Evolutionary conservation across 2,329 filamentous ascomycete species (phyloP).

Genomic region (Exophiala xenobiotica): DNA sequence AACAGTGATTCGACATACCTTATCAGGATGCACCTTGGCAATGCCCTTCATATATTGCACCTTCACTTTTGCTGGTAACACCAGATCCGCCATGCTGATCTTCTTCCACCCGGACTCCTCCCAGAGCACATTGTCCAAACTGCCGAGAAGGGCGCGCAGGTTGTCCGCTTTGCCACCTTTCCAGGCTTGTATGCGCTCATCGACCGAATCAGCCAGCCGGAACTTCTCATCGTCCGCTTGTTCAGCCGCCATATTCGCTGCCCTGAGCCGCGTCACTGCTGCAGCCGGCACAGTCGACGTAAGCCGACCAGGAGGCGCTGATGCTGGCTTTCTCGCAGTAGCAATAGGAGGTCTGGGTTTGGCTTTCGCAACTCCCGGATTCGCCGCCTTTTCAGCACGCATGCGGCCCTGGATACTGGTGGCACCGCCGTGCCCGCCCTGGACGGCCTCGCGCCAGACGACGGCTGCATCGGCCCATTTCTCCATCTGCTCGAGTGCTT

Average conservation of each 20-base stretch:
- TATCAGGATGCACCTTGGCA: constrained; percentile 96
- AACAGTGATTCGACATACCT: constrained; percentile 60
- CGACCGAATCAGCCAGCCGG: constrained; percentile 79
- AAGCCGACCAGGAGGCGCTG: no score
- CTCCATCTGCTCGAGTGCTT: constrained; percentile 93
- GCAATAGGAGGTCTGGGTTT: constrained; percentile 45
- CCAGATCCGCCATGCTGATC: constrained; percentile 87
- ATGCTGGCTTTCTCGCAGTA: constrained; percentile 25
- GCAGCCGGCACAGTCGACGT: no score
- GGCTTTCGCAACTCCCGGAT: constrained; percentile 14
- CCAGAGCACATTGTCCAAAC: constrained; percentile 88
- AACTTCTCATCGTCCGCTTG: constrained; percentile 90
- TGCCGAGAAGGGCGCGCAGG: constrained; percentile 79
- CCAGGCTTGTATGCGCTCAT: constrained; percentile 76
- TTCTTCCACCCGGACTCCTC: constrained; percentile 93
- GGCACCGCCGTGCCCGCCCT: constrained; percentile 79
- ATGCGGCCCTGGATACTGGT: constrained; percentile 82
- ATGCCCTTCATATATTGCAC: constrained; percentile 99
- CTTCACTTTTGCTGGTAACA: constrained; percentile 94
- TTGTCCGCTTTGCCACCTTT: constrained; percentile 91
- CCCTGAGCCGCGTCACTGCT: constrained; percentile 78
- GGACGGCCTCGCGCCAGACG: constrained; percentile 80
- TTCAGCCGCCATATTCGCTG: constrained; percentile 81
- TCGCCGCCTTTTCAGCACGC: constrained; percentile 80
- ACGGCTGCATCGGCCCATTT: constrained; percentile 80